These are phyloP conservation scores for Tuber magnatum DNA, from an alignment of 495 filamentous ascomycete species.

Conservation along the genomic window DNA sequence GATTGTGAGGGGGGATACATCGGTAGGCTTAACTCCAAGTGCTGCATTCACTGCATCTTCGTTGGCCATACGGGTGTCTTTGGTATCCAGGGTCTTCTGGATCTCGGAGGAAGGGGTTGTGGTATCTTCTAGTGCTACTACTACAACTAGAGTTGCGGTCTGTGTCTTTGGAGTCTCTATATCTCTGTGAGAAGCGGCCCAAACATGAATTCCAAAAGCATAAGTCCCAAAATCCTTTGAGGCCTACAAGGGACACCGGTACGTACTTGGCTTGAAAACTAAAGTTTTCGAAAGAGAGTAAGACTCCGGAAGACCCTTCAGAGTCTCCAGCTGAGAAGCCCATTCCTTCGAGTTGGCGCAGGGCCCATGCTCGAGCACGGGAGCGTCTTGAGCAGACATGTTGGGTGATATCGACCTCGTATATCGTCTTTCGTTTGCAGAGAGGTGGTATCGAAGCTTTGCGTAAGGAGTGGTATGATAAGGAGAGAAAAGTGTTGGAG, in stretches of 20 bases:
- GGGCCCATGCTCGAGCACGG: slow-evolving; percentile 33
- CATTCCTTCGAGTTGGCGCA: slow-evolving; percentile 37
- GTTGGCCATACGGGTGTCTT: slow-evolving; percentile 41
- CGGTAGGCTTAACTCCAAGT: slow-evolving; percentile 31
- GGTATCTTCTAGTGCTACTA: slow-evolving; percentile 40
- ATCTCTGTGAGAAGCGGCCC: slow-evolving; percentile 13
- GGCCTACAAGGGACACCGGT: slow-evolving; percentile 8
- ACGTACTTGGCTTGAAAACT: slow-evolving; percentile 42
- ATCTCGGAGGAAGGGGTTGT: slow-evolving; percentile 31
- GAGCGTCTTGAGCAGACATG: slow-evolving; percentile 36
- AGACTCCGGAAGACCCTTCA: slow-evolving; percentile 33
- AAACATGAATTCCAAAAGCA: not conserved
- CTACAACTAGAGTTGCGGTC: slow-evolving; percentile 34
- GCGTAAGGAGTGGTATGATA: not conserved
- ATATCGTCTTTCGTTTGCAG: not conserved
- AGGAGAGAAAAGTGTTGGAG: not conserved
- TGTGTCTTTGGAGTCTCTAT: slow-evolving; percentile 41
- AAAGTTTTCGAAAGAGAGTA: slow-evolving; percentile 40
- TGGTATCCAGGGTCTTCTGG: slow-evolving; percentile 37
- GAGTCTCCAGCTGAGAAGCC: slow-evolving; percentile 36
- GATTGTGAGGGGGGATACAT: slow-evolving; percentile 40
- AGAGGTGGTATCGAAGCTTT: not conserved
- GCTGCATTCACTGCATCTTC: slow-evolving; percentile 36
- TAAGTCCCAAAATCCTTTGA: not conserved
- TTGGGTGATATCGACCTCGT: not conserved